Base-by-base conservation (phyloP, 345 rosid species). In the Salix dunnii region DNA sequence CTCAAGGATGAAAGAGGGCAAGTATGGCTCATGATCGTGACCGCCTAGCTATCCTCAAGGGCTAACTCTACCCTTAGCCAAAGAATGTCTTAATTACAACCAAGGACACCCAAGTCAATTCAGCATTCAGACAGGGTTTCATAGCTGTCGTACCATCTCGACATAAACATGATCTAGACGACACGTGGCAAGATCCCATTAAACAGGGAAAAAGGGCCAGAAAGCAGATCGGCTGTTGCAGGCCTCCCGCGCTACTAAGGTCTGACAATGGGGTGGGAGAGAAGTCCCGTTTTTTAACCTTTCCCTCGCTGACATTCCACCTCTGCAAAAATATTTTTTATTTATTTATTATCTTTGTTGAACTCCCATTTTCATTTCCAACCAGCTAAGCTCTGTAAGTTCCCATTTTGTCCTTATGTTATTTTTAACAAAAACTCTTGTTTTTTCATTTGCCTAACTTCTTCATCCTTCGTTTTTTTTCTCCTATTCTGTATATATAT, bases 181-280 rank as follows among this genome's bases (percentile, higher is more conserved):
- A 71, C 75, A 79, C 78, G 68, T 79, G 72, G 61, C 75, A 64
- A 43, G 9, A 17, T 51, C 71, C 68, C n/a, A 25, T 40, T 62
- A 27, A 28, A 28, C 18, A 33, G 46, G 2, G 4, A 13, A 60
- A 68, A 74, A 46, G 55, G 13, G 67, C 70, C 70, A 74, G 80
- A 48, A 48, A 68, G 65, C 74, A 76, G 74, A 62, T 62, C 35
- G 77, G 79, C 33, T 42, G 55, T 76, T 76, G 76, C 76, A 53
- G 79, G 70, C 74, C 48, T 36, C 20, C 28, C 40, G 9, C 30
- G 14, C 35, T 64, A 18, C 64, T 23, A 14, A 53, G 38, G 17
- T 18, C 58, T 17, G 11, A 30, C 68, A 40, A 25, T 12, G 23
- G 43, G 71, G 65, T 58, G 72, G 68, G 73, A 49, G 68, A 25